A percentile compares a stretch with the other conserved stretches of the same genome.
Evolutionary conservation across 495 filamentous ascomycete species (phyloP).

Genomic region (Podospora sp.): DNA sequence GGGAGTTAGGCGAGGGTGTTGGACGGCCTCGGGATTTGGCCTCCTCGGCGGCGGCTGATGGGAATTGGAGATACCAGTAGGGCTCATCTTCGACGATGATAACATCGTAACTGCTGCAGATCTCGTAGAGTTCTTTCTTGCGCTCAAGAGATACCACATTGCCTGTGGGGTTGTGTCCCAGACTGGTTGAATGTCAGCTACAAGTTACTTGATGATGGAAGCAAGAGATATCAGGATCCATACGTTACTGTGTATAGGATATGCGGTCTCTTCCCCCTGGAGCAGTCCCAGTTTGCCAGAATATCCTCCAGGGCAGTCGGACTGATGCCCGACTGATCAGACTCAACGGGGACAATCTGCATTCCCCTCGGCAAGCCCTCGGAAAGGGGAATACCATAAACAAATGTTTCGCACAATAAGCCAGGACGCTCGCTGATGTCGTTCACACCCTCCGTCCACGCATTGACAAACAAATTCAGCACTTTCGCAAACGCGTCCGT

Average conservation of each 20-base stretch:
- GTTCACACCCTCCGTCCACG: slow-evolving; percentile 70
- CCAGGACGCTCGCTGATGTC: slow-evolving; percentile 68
- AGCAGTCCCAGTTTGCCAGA: slow-evolving; percentile 76
- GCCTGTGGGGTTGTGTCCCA: slow-evolving; percentile 91
- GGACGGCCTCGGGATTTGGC: slow-evolving; percentile 45
- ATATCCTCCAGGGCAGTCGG: slow-evolving; percentile 75
- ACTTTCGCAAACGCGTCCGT: slow-evolving; percentile 85
- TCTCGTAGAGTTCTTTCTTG: slow-evolving; percentile 73
- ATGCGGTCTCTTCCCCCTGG: slow-evolving; percentile 73
- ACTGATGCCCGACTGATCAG: slow-evolving; percentile 85
- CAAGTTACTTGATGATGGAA: background rate
- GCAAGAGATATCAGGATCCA: too few species aligned
- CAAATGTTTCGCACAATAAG: slow-evolving; percentile 74
- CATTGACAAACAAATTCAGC: slow-evolving; percentile 69
- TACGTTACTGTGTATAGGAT: slow-evolving; percentile 90
- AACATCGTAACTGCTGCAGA: slow-evolving; percentile 85
- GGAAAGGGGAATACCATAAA: slow-evolving; percentile 73
- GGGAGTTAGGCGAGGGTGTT: background rate
- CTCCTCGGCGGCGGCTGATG: slow-evolving; percentile 60
- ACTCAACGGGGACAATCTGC: slow-evolving; percentile 68
- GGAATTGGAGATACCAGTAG: slow-evolving; percentile 94
- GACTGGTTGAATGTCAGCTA: slow-evolving; percentile 47
- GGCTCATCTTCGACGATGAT: slow-evolving; percentile 94
- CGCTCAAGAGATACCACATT: slow-evolving; percentile 69
- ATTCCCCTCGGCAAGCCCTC: slow-evolving; percentile 68